Evolutionary conservation across 1,139 yeast species (phyloP).

Genomic region (Hansenula sp.): DNA sequence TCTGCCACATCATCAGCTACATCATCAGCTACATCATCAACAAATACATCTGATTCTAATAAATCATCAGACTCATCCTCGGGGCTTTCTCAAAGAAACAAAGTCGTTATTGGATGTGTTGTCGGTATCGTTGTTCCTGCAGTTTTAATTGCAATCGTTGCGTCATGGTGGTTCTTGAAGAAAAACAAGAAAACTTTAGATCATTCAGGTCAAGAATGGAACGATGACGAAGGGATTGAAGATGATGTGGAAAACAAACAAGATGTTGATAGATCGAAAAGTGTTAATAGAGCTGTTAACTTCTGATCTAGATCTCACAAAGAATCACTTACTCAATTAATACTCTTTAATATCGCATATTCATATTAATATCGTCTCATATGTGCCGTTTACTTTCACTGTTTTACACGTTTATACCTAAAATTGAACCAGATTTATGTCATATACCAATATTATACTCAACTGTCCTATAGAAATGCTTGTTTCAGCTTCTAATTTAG

Average conservation of each 20-base stretch:
- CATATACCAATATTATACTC: too few relatives aligned
- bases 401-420: too few relatives aligned
- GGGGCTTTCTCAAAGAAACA: slow-evolving; percentile 17
- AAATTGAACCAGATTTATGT: too few relatives aligned
- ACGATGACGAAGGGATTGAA: slow-evolving; percentile 16
- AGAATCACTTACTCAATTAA: too few relatives aligned
- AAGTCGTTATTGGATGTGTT: slow-evolving; percentile 22
- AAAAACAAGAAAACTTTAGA: slow-evolving; percentile 16
- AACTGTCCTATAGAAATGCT: too few relatives aligned
- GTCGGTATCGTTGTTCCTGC: slow-evolving; percentile 23
- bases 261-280: slow-evolving; percentile 9
- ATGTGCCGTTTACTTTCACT: too few relatives aligned
- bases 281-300: slow-evolving; percentile 24
- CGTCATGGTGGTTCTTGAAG: slow-evolving; percentile 18
- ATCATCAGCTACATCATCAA: slow-evolving; percentile 2
- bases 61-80: slow-evolving; percentile 1
- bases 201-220: slow-evolving; percentile 25
- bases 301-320: slow-evolving; percentile 8
- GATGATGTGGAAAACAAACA: slow-evolving; percentile 7
- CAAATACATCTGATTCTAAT: background rate
- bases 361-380: too few relatives aligned
- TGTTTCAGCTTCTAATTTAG: too few relatives aligned
- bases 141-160: slow-evolving; percentile 8
- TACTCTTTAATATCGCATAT: too few relatives aligned
- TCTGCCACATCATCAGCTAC: slow-evolving; percentile 7